Percentiles rank a stretch among this genome's conserved stretches.
Evolutionary conservation across 2,329 filamentous ascomycete genomes (phyloP).

Genomic region (Pseudogymnoascus sp.): DNA sequence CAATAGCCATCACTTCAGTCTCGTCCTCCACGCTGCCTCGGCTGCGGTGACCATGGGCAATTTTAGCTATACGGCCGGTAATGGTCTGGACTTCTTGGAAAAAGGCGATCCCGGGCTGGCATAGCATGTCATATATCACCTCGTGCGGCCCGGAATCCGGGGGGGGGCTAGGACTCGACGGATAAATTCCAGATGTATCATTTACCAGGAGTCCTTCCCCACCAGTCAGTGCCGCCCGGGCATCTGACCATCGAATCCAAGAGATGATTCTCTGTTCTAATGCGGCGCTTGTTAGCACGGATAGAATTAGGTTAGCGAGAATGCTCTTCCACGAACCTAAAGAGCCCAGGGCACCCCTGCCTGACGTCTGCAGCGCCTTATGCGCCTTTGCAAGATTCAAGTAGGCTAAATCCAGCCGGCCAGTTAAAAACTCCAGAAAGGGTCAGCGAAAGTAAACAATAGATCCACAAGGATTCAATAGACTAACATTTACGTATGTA

Average conservation of each 20-base stretch:
- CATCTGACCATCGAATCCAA: slow-evolving; percentile 4
- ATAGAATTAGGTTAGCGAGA: background rate
- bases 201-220: slow-evolving; percentile 4
- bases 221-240: background rate
- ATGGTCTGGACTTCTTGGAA: slow-evolving; percentile 49
- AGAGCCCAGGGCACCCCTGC: slow-evolving; percentile 6
- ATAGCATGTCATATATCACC: slow-evolving; percentile 43
- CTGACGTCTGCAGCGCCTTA: slow-evolving; percentile 2
- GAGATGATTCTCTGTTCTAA: slow-evolving; percentile 5
- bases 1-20: slow-evolving; percentile 47
- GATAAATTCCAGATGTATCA: slow-evolving; percentile 4
- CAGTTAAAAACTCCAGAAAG: slow-evolving; percentile 5
- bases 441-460: background rate
- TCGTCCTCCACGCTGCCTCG: slow-evolving; percentile 48
- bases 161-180: background rate
- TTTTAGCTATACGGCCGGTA: slow-evolving; percentile 45
- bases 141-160: slow-evolving; percentile 29
- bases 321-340: background rate
- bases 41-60: slow-evolving; percentile 45
- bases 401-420: slow-evolving; percentile 4
- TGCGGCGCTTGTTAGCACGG: background rate
- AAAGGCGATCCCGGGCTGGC: slow-evolving; percentile 44
- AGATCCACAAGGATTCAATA: background rate
- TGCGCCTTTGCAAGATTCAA: slow-evolving; percentile 7
- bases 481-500: slow-evolving; percentile 1